phyloP scores from a whole-genome alignment of 1,139 yeast species.

The Nakaseomyces delphensis region DNA sequence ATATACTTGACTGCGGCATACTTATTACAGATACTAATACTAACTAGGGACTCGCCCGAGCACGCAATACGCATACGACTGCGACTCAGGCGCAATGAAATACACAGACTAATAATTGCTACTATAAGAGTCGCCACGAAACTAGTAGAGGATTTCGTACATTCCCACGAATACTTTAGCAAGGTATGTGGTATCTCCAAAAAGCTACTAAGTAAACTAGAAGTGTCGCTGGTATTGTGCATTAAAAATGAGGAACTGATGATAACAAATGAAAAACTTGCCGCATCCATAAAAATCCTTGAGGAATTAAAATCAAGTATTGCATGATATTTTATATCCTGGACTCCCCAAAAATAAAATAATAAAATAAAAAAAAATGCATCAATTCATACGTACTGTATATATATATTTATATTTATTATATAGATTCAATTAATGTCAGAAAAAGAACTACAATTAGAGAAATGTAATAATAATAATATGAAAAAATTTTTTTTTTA shows the following conservation, averaged over 20 bases:
- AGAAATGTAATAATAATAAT: too few relatives aligned
- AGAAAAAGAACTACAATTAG: too few relatives aligned
- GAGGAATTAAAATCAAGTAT: conserved; percentile 13
- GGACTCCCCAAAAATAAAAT: too few relatives aligned
- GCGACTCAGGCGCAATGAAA: conserved; percentile 31
- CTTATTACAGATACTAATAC: conserved; percentile 31
- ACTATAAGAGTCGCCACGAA: conserved; percentile 44
- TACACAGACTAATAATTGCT: conserved; percentile 43
- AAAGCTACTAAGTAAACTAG: conserved; percentile 39
- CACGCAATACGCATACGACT: conserved; percentile 25
- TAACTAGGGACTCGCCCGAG: conserved; percentile 34
- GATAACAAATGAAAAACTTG: conserved; percentile 18
- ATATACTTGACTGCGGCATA: conserved; percentile 25
- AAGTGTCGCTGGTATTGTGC: conserved; percentile 37
- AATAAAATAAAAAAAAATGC: too few relatives aligned
- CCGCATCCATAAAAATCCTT: conserved; percentile 13
- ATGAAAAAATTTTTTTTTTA: not conserved
- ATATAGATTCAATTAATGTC: too few relatives aligned
- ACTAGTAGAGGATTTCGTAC: conserved; percentile 43
- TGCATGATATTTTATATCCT: not conserved
- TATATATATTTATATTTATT: too few relatives aligned
- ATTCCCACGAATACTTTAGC: conserved; percentile 43
- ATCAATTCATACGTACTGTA: too few relatives aligned
- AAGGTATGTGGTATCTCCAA: conserved; percentile 45
- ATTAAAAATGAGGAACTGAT: conserved; percentile 19